phyloP scores from a whole-genome alignment of 2,329 filamentous ascomycete species.

The Mycocentrospora acerina region DNA sequence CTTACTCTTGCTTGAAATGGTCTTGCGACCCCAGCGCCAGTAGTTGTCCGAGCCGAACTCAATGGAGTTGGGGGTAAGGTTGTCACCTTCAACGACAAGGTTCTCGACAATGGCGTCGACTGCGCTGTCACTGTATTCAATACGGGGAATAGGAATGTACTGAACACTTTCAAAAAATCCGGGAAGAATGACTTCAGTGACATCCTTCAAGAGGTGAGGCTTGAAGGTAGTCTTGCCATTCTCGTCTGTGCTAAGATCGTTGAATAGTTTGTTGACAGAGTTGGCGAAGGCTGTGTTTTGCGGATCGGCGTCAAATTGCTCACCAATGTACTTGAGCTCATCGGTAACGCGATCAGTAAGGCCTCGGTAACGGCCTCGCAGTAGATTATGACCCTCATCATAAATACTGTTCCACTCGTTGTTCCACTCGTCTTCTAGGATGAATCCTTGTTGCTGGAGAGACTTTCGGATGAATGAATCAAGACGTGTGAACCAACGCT shows the following conservation, averaged over 20 bases:
- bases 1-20: constrained; percentile 74
- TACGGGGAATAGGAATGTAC: constrained; percentile 90
- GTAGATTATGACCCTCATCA: constrained; percentile 80
- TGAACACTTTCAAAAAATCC: constrained; percentile 78
- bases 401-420: constrained; percentile 82
- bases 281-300: constrained; percentile 80
- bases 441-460: constrained; percentile 86
- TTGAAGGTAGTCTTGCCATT: constrained; percentile 88
- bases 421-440: constrained; percentile 78
- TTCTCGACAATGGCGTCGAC: constrained; percentile 93
- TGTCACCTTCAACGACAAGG: constrained; percentile 91
- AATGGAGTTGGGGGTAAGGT: constrained; percentile 88
- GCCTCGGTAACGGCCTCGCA: constrained; percentile 82
- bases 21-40: constrained; percentile 92
- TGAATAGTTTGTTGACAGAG: constrained; percentile 81
- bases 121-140: constrained; percentile 84
- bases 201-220: constrained; percentile 85
- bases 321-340: constrained; percentile 84
- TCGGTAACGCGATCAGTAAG: constrained; percentile 86
- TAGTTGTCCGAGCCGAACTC: constrained; percentile 92
- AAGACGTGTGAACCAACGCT: constrained; percentile 81
- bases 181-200: constrained; percentile 84
- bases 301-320: constrained; percentile 85
- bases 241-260: constrained; percentile 83
- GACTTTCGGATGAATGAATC: constrained; percentile 78